Evolutionary conservation across 2,329 filamentous ascomycete genomes (phyloP).

Genomic region (Diplodia scrobiculata): DNA sequence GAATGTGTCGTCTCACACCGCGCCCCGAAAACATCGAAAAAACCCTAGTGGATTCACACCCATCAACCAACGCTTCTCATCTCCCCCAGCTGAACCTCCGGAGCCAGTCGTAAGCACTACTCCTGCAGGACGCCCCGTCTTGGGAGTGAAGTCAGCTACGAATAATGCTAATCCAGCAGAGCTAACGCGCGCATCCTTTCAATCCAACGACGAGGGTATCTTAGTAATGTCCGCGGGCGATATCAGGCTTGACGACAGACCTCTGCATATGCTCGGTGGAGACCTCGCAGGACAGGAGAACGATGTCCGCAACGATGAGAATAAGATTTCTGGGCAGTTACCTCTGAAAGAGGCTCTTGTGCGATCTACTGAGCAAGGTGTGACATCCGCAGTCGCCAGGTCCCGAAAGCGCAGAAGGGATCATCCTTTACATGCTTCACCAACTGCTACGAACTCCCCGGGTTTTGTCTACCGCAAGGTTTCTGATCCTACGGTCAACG

Average conservation of each 20-base stretch:
- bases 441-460: conserved; percentile 35
- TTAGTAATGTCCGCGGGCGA: conserved; percentile 7
- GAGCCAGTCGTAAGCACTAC: conserved; percentile 8
- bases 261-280: background rate
- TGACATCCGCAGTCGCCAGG: background rate
- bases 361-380: background rate
- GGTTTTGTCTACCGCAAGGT: conserved; percentile 38
- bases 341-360: background rate
- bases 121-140: conserved; percentile 6
- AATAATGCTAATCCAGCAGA: conserved; percentile 1
- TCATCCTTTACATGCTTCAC: conserved; percentile 35
- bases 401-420: background rate
- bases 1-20: background rate
- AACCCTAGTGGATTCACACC: conserved; percentile 7
- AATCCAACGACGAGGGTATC: background rate
- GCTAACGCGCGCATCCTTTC: background rate
- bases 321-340: background rate
- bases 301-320: background rate
- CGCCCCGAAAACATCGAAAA: background rate
- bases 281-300: conserved; percentile 7
- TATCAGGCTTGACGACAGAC: background rate
- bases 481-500: background rate
- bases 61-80: conserved; percentile 14
- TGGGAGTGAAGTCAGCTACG: background rate
- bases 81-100: background rate